Conservation (phyloP, 1,284 basidiomycete species). For the Pseudozyma sp. region DNA sequence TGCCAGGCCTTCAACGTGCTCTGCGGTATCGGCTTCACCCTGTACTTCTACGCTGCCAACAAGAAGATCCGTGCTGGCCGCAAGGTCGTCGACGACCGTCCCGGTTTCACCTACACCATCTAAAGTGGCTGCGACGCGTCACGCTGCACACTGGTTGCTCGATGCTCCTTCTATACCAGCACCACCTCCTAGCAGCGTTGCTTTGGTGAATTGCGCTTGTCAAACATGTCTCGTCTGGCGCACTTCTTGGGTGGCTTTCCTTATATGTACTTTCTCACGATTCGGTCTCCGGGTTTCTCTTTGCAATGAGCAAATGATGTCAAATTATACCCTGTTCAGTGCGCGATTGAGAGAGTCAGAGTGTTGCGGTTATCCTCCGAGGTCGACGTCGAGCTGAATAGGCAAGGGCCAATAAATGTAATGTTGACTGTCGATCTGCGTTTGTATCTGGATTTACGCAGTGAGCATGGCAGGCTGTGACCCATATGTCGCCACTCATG, state of each 20-base stretch:
- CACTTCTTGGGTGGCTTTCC: background rate
- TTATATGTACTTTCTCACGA: background rate
- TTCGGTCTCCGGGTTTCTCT: background rate
- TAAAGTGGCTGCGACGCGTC: slow-evolving; percentile 1
- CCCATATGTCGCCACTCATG: no score
- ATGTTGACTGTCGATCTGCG: no score
- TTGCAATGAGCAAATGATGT: slow-evolving; percentile 1
- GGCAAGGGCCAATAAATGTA: no score
- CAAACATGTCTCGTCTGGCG: background rate
- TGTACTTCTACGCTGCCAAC: slow-evolving; percentile 55
- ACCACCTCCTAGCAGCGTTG: no score
- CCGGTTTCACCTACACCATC: slow-evolving; percentile 58
- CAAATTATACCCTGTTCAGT: background rate
- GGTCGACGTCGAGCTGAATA: no score
- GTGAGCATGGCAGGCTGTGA: no score
- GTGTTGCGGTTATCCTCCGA: no score
- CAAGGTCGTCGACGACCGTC: slow-evolving; percentile 54
- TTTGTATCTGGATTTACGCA: no score
- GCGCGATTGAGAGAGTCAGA: no score
- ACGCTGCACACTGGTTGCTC: background rate
- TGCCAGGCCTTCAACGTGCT: slow-evolving; percentile 54
- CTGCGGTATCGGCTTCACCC: slow-evolving; percentile 39
- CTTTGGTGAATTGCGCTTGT: background rate
- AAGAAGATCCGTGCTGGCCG: slow-evolving; percentile 49
- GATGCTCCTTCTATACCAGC: background rate